phyloP scores from a whole-genome alignment of 495 filamentous ascomycete genomes.

The Lentithecium fluviatile region DNA sequence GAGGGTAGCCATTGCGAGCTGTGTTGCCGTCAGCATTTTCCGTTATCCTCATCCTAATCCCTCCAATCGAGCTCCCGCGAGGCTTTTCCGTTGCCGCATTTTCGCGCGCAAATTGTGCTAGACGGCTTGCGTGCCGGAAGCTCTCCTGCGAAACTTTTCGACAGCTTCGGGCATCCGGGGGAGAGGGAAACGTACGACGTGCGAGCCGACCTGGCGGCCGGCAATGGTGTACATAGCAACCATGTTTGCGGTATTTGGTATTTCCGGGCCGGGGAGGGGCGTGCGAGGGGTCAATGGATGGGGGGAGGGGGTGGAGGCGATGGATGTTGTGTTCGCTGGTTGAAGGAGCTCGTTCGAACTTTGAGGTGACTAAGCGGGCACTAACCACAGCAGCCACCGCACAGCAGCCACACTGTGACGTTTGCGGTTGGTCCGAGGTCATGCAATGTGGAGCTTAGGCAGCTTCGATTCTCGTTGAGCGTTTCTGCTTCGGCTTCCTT shows the following conservation, averaged over 20 bases:
- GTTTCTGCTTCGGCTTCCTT: not conserved
- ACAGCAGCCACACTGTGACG: not conserved
- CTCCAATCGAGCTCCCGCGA: no score
- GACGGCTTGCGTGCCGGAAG: no score
- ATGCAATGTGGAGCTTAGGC: not conserved
- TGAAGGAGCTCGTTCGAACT: conserved; percentile 16
- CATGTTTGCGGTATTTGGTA: conserved; percentile 64
- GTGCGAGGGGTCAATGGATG: conserved; percentile 38
- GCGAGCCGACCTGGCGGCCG: conserved; percentile 90
- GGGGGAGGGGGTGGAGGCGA: conserved; percentile 30
- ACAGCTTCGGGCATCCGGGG: no score
- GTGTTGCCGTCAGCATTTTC: conserved; percentile 13
- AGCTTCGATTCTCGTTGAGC: not conserved
- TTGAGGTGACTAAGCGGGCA: conserved; percentile 13
- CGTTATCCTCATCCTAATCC: not conserved
- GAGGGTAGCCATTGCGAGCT: conserved; percentile 89
- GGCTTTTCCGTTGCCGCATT: no score
- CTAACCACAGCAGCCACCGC: not conserved
- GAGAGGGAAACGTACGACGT: conserved; percentile 64
- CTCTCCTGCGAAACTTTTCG: no score
- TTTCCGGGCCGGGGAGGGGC: conserved; percentile 39
- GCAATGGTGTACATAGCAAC: conserved; percentile 79
- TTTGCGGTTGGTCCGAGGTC: not conserved
- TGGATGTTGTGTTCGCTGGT: not conserved
- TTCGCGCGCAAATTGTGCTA: no score